Evolutionary conservation across 257 asterid species (phyloP), one percentile per base, ranked within the genome.

Genomic region (Schizonepeta tenuifolia): DNA sequence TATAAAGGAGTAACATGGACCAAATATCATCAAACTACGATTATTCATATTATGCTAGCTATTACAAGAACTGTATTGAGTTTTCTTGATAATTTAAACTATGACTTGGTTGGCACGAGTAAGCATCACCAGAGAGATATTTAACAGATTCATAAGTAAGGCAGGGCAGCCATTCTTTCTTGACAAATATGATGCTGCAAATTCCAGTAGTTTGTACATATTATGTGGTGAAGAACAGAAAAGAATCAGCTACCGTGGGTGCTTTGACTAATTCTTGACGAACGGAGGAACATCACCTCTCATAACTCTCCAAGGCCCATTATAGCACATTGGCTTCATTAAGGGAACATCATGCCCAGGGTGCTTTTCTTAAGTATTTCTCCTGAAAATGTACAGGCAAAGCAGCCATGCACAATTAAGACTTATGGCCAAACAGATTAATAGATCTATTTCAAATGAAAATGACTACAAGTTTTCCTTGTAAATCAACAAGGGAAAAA

Each of bases 251-350:
- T 51, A 66, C n/a, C 18, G 54, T 20, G 21, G 59, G 18, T 71
- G 76, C 72, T 72, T 72, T 17, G 70, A 59, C 75, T 75, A 38
- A 50, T 81, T 72, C 83, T 85, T 79, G 72, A 76, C 55, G 66
- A 49, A 84, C 21, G 75, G 72, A 49, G 97, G 96, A 69, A 88
- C 96, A 1, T 90, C 91, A 3, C 98, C 98, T 74, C 93, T 81
- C 82, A 87, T 78, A 22, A 93, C 96, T 78, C 84, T 86, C 98
- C 98, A 93, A 70, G 98, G 98, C 65, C 98, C 98, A 5, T 81
- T 81, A 38, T 93, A 93, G 71, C 90, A 93, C 79, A 76, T 82
- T 22, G 98, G 98, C 75, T 90, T 86, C 98, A 93, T 93, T 49
- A 93, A 69, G 11, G 97, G 98, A 70, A 88, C 97, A 28, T 60